Percentiles rank a stretch among this genome's conserved stretches.
Conservation (phyloP, 805 yeast species). For the Candida gorgasii region DNA sequence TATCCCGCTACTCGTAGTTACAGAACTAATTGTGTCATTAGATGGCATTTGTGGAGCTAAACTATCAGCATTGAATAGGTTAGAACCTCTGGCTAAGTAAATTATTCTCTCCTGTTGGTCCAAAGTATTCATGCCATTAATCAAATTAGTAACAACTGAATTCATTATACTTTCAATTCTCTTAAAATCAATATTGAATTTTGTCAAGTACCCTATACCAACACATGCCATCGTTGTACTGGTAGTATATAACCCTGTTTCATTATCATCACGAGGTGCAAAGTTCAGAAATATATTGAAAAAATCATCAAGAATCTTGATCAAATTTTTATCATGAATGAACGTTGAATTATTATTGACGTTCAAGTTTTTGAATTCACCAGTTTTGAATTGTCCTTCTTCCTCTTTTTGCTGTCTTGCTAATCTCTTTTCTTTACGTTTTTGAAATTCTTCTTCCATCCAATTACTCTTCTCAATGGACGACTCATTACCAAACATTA, state of each 20-base stretch:
- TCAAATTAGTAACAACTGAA: slow-evolving; percentile 22
- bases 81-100: slow-evolving; percentile 24
- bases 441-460: slow-evolving; percentile 73
- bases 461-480: slow-evolving; percentile 57
- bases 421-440: slow-evolving; percentile 61
- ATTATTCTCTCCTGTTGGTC: slow-evolving; percentile 26
- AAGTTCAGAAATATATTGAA: slow-evolving; percentile 38
- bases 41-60: too few relatives aligned
- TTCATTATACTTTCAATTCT: slow-evolving; percentile 26
- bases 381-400: slow-evolving; percentile 2
- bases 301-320: slow-evolving; percentile 27
- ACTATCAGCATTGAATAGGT: neutral
- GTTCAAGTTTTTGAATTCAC: slow-evolving; percentile 9
- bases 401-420: slow-evolving; percentile 39
- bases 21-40: too few relatives aligned
- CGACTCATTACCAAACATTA: slow-evolving; percentile 62
- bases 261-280: slow-evolving; percentile 33
- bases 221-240: slow-evolving; percentile 38
- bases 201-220: slow-evolving; percentile 25
- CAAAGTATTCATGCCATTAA: slow-evolving; percentile 21
- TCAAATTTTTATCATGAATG: slow-evolving; percentile 14
- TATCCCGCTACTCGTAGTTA: too few relatives aligned
- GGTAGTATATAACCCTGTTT: slow-evolving; percentile 34
- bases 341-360: slow-evolving; percentile 13
- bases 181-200: slow-evolving; percentile 21